Evolutionary conservation across 108 stramenopile species (phyloP), one percentile per base, ranked within the genome.

Genomic region (Discostella stelligeroides): DNA sequence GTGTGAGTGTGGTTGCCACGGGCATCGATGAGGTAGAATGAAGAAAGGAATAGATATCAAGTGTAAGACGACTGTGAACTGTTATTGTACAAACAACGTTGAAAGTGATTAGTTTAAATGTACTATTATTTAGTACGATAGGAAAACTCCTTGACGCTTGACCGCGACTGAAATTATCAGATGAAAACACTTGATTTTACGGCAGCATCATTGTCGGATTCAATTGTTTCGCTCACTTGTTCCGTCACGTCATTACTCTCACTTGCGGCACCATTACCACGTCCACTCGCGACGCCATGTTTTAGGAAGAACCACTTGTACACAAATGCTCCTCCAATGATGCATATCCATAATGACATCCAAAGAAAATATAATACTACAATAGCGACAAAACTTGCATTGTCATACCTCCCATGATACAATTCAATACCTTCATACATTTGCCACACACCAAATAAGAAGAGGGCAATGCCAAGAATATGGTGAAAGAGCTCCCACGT

Each of bases 1-100:
- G 88, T 4, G 91, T 92, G 15, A 77, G 78, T 42, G 84, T 92
- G 4, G 91, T 92, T 13, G 91, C 91, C 4, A 92, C 91, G 6
- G 88, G 91, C 24, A 86, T 87, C 29, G 89, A 87, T 39, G 82
- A 81, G 49, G 69, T n/a, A n/a, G n/a, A n/a, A n/a, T n/a, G n/a
- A n/a, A n/a, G n/a, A n/a, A n/a, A n/a, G n/a, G n/a, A n/a, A n/a
- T n/a, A n/a, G n/a, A n/a, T n/a, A n/a, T n/a, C n/a, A n/a, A n/a
- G n/a, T n/a, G n/a, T n/a, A n/a, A n/a, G n/a, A n/a, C n/a, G n/a
- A n/a, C n/a, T n/a, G n/a, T n/a, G n/a, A n/a, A n/a, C n/a, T n/a
- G n/a, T n/a, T n/a, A n/a, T n/a, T n/a, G n/a, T n/a, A n/a, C n/a
- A n/a, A n/a, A n/a, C n/a, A n/a, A n/a, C n/a, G n/a, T n/a, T n/a